Evolutionary conservation across 23 red algal genomes (phyloP).

Genomic region (Gracilaria domingensis): DNA sequence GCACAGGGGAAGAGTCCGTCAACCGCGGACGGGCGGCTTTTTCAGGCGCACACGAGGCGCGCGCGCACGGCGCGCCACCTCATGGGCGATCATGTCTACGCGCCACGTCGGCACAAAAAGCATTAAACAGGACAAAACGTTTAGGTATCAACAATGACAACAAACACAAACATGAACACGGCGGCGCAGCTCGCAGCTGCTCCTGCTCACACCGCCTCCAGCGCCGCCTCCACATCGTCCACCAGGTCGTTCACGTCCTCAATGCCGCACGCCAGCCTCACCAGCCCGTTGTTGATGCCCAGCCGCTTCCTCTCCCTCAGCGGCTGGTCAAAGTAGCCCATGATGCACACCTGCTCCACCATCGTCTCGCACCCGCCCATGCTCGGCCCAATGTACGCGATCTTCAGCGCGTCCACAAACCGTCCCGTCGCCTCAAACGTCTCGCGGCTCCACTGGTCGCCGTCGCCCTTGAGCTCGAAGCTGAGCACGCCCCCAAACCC

Average conservation of each 20-base stretch:
- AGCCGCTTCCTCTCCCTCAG: constrained; percentile 79
- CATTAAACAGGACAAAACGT: too few relatives aligned
- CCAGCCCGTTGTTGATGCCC: constrained; percentile 95
- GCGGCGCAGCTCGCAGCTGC: too few relatives aligned
- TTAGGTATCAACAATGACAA: too few relatives aligned
- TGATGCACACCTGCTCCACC: constrained; percentile 98
- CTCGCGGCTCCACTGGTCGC: constrained; percentile 68
- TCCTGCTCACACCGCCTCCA: constrained; percentile 18
- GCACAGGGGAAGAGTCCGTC: too few relatives aligned
- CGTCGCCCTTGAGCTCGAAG: constrained; percentile 89
- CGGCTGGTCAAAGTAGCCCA: constrained; percentile 99
- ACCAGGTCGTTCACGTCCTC: constrained; percentile 92
- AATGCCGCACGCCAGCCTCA: constrained; percentile 93
- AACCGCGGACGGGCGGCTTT: too few relatives aligned
- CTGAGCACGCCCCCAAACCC: constrained; percentile 98
- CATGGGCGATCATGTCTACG: too few relatives aligned
- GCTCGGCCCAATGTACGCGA: constrained; percentile 96
- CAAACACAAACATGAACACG: too few relatives aligned
- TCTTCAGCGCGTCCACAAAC: constrained; percentile 92
- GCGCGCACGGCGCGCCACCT: too few relatives aligned
- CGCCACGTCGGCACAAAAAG: too few relatives aligned
- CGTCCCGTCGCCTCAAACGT: constrained; percentile 83
- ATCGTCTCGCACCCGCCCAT: constrained; percentile 94
- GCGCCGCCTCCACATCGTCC: constrained; percentile 81
- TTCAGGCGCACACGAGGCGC: too few relatives aligned